Evolutionary conservation across 148 eudicot species (phyloP).

Genomic region (Heliamphora exappendiculata): DNA sequence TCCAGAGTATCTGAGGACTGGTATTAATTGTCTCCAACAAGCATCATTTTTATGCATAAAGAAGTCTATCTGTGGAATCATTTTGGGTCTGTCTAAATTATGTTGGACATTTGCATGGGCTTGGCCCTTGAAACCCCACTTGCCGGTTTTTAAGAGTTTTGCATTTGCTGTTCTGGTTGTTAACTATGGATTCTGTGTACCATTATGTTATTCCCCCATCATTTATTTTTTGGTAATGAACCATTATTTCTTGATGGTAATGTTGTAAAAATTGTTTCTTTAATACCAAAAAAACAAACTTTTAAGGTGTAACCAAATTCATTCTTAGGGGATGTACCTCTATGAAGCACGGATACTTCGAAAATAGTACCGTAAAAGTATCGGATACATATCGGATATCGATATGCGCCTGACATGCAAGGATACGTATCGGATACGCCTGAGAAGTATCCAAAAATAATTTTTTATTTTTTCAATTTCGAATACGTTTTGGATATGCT

Average conservation of each 20-base stretch:
- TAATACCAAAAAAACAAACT: not conserved
- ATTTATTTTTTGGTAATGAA: not conserved
- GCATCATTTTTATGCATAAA: not conserved
- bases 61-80: not conserved
- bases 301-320: not conserved
- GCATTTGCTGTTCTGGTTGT: not conserved
- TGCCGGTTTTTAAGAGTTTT: not conserved
- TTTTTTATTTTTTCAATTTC: no score
- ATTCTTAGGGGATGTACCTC: no score
- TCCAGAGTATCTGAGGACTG: conserved; percentile 92
- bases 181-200: not conserved
- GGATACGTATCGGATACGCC: no score
- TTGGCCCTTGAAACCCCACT: not conserved
- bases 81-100: not conserved
- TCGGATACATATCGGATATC: no score
- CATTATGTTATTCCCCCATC: not conserved
- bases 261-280: not conserved
- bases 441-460: no score
- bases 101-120: not conserved
- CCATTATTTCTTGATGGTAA: not conserved
- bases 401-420: no score
- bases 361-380: no score
- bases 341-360: no score
- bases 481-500: no score
- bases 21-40: conserved; percentile 26